phyloP scores from a whole-genome alignment of 495 filamentous ascomycete species.

The Trichoderma asperelloides region DNA sequence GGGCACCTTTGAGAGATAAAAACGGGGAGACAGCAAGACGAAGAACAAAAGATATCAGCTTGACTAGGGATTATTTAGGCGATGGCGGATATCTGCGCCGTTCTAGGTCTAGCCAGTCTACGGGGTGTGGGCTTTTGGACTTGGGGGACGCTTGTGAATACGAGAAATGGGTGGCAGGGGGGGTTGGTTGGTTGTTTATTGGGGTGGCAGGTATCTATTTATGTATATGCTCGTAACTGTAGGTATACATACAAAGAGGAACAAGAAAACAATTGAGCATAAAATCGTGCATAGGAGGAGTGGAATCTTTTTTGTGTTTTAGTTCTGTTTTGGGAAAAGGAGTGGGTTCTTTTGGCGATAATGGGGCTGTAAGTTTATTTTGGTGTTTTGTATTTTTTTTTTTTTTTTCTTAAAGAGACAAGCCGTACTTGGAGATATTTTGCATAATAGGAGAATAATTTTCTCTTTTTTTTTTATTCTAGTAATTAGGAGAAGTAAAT shows the following conservation, averaged over 20 bases:
- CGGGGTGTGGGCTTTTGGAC: neutral
- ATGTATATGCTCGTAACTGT: neutral
- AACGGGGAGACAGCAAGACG: neutral
- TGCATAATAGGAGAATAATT: too few species aligned
- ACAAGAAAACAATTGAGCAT: too few species aligned
- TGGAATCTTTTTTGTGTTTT: too few species aligned
- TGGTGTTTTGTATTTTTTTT: too few species aligned
- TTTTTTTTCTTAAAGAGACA: too few species aligned
- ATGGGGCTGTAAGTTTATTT: too few species aligned
- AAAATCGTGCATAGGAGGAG: too few species aligned
- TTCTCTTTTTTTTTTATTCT: too few species aligned
- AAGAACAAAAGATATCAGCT: neutral
- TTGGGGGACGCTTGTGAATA: conserved; percentile 2
- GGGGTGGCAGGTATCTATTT: neutral
- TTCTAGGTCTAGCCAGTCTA: conserved; percentile 1
- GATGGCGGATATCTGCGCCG: conserved; percentile 5
- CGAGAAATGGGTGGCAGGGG: conserved; percentile 4
- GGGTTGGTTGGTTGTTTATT: neutral
- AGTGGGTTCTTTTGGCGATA: too few species aligned
- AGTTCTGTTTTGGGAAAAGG: too few species aligned
- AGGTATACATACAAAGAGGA: neutral
- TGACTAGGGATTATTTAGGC: neutral
- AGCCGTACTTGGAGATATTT: too few species aligned
- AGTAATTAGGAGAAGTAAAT: too few species aligned
- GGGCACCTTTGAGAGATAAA: neutral